Evolutionary conservation across 2,329 filamentous ascomycete genomes (phyloP).

Genomic region (Epichloe elymi): DNA sequence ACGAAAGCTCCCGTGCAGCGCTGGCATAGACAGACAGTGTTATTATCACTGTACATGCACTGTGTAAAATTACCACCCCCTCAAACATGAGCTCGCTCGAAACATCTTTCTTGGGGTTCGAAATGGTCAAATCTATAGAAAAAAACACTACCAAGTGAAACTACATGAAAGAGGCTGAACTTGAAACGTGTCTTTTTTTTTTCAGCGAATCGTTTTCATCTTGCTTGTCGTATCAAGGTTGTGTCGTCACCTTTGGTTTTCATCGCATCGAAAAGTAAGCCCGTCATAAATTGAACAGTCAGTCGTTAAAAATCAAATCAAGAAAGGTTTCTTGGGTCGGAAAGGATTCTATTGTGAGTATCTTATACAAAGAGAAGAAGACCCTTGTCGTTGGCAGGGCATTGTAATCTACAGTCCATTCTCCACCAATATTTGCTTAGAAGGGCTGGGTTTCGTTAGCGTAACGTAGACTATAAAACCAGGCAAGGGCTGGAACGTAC

Average conservation of each 20-base stretch:
- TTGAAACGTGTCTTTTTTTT: too few relatives aligned
- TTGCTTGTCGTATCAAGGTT: neutral
- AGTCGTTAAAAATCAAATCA: neutral
- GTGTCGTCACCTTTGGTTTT: neutral
- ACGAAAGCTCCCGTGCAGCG: neutral
- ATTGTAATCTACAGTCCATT: conserved; percentile 16
- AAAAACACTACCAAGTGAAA: too few relatives aligned
- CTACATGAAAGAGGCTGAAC: too few relatives aligned
- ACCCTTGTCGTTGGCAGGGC: conserved; percentile 11
- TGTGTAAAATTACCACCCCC: neutral
- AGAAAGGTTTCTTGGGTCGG: neutral
- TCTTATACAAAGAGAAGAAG: conserved; percentile 24
- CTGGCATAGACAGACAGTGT: neutral
- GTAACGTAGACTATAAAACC: neutral
- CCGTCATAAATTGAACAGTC: neutral
- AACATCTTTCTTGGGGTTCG: neutral
- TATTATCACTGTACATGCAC: neutral
- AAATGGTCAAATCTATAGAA: neutral
- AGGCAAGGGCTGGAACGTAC: conserved; percentile 27
- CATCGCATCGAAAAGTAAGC: neutral
- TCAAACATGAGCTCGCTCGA: neutral
- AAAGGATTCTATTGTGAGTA: conserved; percentile 23
- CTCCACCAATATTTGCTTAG: conserved; percentile 20
- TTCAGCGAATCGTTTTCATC: neutral
- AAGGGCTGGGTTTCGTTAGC: conserved; percentile 24